Conservation (phyloP, 2,329 filamentous ascomycete species). For the Fusarium avenaceum region DNA sequence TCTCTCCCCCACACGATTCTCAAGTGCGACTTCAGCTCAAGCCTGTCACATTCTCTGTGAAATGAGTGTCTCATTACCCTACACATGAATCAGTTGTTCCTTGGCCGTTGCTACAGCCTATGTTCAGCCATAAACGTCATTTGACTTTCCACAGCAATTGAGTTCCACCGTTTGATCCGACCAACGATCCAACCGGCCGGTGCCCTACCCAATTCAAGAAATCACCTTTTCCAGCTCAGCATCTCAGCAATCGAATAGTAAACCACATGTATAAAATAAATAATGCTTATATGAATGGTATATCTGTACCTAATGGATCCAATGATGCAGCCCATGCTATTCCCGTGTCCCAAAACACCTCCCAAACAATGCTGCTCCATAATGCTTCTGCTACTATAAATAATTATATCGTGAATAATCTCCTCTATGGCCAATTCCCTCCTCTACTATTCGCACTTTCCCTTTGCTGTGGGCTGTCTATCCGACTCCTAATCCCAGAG, state of each 20-base stretch:
- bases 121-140: background rate
- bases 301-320: constrained; percentile 1
- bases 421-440: background rate
- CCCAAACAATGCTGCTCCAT: background rate
- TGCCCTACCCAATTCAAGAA: too few relatives aligned
- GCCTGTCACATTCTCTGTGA: too few relatives aligned
- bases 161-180: background rate
- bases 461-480: background rate
- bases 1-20: too few relatives aligned
- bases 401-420: background rate
- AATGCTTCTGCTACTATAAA: background rate
- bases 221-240: too few relatives aligned
- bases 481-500: constrained; percentile 37
- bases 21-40: too few relatives aligned
- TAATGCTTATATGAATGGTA: constrained; percentile 16
- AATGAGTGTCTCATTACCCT: background rate
- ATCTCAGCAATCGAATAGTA: background rate
- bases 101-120: background rate
- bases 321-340: constrained; percentile 4
- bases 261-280: background rate
- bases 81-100: background rate
- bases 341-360: constrained; percentile 19
- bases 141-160: background rate
- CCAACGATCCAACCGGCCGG: background rate
- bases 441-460: background rate